phyloP scores from a whole-genome alignment of 306 rosid species.

The Prunus dulcis region DNA sequence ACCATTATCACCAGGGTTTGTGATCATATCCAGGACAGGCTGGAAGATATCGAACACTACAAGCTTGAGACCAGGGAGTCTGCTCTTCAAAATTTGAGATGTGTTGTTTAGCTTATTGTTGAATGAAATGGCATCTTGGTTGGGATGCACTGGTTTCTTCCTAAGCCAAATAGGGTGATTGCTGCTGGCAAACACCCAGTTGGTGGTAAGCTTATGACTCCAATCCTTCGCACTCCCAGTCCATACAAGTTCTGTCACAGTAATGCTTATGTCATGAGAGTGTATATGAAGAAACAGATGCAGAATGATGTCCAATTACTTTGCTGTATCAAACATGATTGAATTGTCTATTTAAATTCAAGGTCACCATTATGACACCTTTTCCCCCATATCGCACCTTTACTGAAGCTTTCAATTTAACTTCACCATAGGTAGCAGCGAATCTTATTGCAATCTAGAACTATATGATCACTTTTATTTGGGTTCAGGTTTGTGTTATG shows the following conservation, averaged over 20 bases:
- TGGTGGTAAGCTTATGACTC: slow-evolving; percentile 55
- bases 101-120: slow-evolving; percentile 48
- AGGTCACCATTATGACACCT: no score
- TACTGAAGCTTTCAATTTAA: no score
- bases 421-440: no score
- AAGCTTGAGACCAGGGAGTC: slow-evolving; percentile 44
- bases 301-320: slow-evolving; percentile 5
- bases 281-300: slow-evolving; percentile 6
- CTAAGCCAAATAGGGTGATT: slow-evolving; percentile 47
- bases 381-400: no score
- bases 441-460: background rate
- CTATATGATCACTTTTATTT: background rate
- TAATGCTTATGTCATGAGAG: slow-evolving; percentile 22
- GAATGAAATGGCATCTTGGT: slow-evolving; percentile 50
- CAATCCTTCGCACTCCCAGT: slow-evolving; percentile 47
- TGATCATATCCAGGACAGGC: slow-evolving; percentile 48
- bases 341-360: background rate
- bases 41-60: slow-evolving; percentile 49
- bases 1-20: slow-evolving; percentile 42
- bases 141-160: slow-evolving; percentile 54
- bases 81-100: slow-evolving; percentile 40
- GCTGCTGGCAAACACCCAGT: slow-evolving; percentile 53
- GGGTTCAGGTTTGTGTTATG: no score
- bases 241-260: slow-evolving; percentile 53
- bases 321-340: background rate